These are phyloP conservation scores for Kalmusia sp. DNA, from an alignment of 2,329 filamentous ascomycete genomes.

Conservation along the genomic window DNA sequence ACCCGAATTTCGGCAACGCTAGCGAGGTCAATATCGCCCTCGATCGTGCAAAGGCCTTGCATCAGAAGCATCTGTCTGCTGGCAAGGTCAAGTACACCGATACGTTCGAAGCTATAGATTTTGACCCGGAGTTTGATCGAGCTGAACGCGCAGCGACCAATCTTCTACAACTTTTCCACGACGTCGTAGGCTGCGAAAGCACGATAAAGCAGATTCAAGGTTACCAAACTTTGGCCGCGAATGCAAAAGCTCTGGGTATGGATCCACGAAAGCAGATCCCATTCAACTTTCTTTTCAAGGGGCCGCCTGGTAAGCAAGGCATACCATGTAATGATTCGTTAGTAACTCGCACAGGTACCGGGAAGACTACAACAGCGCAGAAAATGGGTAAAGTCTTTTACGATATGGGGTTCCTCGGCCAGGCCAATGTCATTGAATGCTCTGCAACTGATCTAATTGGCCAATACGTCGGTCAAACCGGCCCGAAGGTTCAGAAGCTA, in stretches of 20 bases:
- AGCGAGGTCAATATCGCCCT: constrained; percentile 77
- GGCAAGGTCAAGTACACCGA: constrained; percentile 31
- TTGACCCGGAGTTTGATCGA: constrained; percentile 67
- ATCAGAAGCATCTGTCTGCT: constrained; percentile 54
- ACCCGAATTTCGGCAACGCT: constrained; percentile 74
- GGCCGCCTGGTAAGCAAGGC: constrained; percentile 61
- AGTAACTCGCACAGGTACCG: constrained; percentile 61
- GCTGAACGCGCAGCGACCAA: constrained; percentile 55
- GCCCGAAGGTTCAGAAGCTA: constrained; percentile 67
- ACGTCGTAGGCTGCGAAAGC: constrained; percentile 64
- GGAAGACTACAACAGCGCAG: constrained; percentile 75
- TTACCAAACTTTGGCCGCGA: constrained; percentile 61
- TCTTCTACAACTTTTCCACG: constrained; percentile 63
- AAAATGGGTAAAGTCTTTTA: constrained; percentile 80
- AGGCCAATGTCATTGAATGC: constrained; percentile 67
- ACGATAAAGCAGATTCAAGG: constrained; percentile 62
- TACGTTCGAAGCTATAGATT: constrained; percentile 57
- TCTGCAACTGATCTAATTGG: constrained; percentile 75
- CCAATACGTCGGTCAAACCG: constrained; percentile 73
- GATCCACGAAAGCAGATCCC: constrained; percentile 67
- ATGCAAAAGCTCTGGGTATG: constrained; percentile 59
- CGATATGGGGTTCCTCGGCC: constrained; percentile 72
- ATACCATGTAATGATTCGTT: no score
- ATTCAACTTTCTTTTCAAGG: constrained; percentile 74
- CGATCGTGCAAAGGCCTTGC: constrained; percentile 60